Conservation (phyloP, 768 basidiomycete genomes). For the Kwoniella mangroviensis region DNA sequence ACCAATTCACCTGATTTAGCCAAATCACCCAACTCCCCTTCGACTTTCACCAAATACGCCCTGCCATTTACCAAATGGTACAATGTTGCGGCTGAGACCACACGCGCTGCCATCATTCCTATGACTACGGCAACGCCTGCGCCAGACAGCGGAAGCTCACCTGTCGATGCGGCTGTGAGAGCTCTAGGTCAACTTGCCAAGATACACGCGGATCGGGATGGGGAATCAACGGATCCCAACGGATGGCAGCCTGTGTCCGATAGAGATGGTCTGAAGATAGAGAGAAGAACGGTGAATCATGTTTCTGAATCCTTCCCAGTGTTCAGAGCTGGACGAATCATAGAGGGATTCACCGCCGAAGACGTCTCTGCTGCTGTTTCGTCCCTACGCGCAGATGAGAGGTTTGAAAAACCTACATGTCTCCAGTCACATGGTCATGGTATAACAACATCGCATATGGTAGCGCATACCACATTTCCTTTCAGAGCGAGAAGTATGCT, state of each 20-base stretch:
- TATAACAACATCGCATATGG: constrained; percentile 72
- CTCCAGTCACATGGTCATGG: constrained; percentile 80
- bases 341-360: constrained; percentile 91
- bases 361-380: constrained; percentile 76
- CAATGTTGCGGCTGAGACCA: constrained; percentile 47
- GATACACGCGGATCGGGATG: constrained; percentile 64
- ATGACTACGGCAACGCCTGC: constrained; percentile 37
- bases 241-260: constrained; percentile 81
- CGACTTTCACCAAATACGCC: constrained; percentile 34
- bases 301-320: constrained; percentile 81
- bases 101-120: constrained; percentile 51
- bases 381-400: constrained; percentile 72
- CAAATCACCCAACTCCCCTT: constrained; percentile 34
- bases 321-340: constrained; percentile 84
- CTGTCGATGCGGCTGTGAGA: constrained; percentile 66
- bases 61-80: constrained; percentile 49
- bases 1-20: constrained; percentile 57
- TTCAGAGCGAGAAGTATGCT: constrained; percentile 89
- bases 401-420: constrained; percentile 70
- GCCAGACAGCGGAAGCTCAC: constrained; percentile 29
- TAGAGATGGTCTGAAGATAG: constrained; percentile 71
- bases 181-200: constrained; percentile 79
- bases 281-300: constrained; percentile 74
- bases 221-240: constrained; percentile 61
- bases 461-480: constrained; percentile 80